Evolutionary conservation across 169 alveolate genomes (phyloP).

Genomic region (Plasmodium adleri): DNA sequence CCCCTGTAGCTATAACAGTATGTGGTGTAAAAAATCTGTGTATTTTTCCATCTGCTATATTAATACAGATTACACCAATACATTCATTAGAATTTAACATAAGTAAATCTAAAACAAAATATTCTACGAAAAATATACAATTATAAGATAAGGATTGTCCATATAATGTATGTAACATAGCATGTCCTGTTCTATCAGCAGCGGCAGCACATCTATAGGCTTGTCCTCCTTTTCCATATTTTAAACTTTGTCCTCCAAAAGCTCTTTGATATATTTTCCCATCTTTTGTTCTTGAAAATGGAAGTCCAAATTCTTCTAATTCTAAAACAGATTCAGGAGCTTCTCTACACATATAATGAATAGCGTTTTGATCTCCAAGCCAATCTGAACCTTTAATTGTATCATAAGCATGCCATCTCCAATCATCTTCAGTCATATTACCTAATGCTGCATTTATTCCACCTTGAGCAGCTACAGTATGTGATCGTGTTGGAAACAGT

Average conservation of each 20-base stretch:
- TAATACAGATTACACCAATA: slow-evolving; percentile 94
- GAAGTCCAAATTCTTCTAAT: slow-evolving; percentile 97
- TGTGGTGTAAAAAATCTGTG: slow-evolving; percentile 96
- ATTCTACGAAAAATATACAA: slow-evolving; percentile 97
- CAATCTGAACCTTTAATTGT: slow-evolving; percentile 99
- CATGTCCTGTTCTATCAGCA: slow-evolving; percentile 99
- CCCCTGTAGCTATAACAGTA: slow-evolving; percentile 98
- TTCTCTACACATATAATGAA: slow-evolving; percentile 97
- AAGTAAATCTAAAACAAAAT: slow-evolving; percentile 96
- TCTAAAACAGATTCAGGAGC: slow-evolving; percentile 97
- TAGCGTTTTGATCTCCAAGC: slow-evolving; percentile 99
- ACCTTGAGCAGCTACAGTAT: slow-evolving; percentile 99
- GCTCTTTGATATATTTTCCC: slow-evolving; percentile 97
- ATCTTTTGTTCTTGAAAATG: slow-evolving; percentile 97
- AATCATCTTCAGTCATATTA: slow-evolving; percentile 97
- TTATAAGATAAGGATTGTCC: slow-evolving; percentile 93
- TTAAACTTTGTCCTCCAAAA: slow-evolving; percentile 97
- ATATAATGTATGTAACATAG: slow-evolving; percentile 98
- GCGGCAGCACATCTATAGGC: slow-evolving; percentile 99
- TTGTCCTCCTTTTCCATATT: slow-evolving; percentile 98
- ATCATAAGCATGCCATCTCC: slow-evolving; percentile 99
- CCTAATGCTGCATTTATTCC: slow-evolving; percentile 96
- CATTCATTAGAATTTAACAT: slow-evolving; percentile 92
- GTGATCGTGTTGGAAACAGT: slow-evolving; percentile 98
- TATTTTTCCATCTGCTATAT: slow-evolving; percentile 97